phyloP scores from a whole-genome alignment of 768 basidiomycete genomes.

The Thelephora ganbajun region DNA sequence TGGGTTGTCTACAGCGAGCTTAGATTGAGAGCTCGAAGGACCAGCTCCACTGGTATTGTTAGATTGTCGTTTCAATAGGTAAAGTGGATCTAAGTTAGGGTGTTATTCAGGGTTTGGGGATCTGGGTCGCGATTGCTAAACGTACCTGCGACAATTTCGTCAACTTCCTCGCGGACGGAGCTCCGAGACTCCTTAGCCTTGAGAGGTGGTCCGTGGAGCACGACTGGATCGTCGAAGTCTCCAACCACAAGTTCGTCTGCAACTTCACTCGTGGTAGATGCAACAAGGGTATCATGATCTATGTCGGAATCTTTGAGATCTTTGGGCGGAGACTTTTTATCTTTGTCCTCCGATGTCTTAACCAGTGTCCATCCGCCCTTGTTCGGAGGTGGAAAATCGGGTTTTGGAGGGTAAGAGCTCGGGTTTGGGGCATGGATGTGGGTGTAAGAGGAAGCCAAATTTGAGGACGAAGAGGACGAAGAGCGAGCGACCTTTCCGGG shows the following conservation, averaged over 20 bases:
- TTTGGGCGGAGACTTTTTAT: conserved; percentile 11
- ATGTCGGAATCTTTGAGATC: conserved; percentile 27
- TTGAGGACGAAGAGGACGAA: conserved; percentile 43
- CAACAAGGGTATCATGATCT: conserved; percentile 19
- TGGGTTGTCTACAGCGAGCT: conserved; percentile 16
- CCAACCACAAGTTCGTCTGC: conserved; percentile 69
- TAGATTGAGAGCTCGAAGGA: conserved; percentile 1
- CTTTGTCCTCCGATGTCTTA: conserved; percentile 23
- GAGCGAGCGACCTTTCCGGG: conserved; percentile 27
- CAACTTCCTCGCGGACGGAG: conserved; percentile 49
- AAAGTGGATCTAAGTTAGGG: conserved; percentile 42
- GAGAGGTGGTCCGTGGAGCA: conserved; percentile 2
- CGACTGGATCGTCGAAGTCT: conserved; percentile 39
- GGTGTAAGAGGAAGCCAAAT: conserved; percentile 66
- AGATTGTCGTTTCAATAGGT: conserved; percentile 32
- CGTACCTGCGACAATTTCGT: conserved; percentile 68
- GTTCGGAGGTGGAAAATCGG: conserved; percentile 25
- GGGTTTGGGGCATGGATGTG: conserved; percentile 64
- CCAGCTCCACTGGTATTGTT: neutral
- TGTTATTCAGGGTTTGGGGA: conserved; percentile 10
- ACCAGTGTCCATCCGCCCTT: conserved; percentile 75
- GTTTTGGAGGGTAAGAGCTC: conserved; percentile 56
- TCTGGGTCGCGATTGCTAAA: conserved; percentile 8
- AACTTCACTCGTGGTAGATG: conserved; percentile 13
- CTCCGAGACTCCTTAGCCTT: conserved; percentile 34